A percentile compares a stretch with the other conserved stretches of the same genome.
phyloP scores from a whole-genome alignment of 2,329 filamentous ascomycete species.

The Pyricularia sp. region DNA sequence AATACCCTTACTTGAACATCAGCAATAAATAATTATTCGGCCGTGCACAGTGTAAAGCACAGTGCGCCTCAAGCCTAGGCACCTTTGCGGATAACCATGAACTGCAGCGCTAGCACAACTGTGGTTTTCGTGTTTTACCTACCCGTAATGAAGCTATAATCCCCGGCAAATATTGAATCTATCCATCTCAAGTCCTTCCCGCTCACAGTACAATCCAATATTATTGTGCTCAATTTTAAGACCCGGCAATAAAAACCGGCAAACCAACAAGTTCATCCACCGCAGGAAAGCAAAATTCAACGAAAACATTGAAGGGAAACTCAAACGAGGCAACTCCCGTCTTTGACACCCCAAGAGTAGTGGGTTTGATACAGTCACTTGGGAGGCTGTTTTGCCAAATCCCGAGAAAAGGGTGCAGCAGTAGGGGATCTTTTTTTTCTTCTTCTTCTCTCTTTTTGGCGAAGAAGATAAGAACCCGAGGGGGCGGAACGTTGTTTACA shows the following conservation, averaged over 20 bases:
- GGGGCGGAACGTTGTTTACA: not conserved
- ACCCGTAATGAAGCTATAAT: not conserved
- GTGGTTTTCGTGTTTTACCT: no score
- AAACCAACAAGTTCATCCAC: no score
- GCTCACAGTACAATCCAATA: not conserved
- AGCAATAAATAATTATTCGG: not conserved
- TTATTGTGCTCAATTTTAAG: not conserved
- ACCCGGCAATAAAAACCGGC: no score
- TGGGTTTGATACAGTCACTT: no score
- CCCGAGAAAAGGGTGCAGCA: no score
- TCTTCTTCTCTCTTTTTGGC: conserved; percentile 7
- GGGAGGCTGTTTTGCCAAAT: not conserved
- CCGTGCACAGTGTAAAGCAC: not conserved
- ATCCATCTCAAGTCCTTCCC: not conserved
- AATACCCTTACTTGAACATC: not conserved
- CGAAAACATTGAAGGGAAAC: not conserved
- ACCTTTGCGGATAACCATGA: no score
- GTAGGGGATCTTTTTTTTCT: conserved; percentile 4
- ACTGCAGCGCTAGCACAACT: no score
- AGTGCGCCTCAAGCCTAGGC: not conserved
- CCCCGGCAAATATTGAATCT: not conserved
- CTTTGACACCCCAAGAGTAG: no score
- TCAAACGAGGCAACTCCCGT: not conserved
- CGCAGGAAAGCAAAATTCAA: no score
- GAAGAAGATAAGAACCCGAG: not conserved